Conservation (phyloP, 1,139 yeast genomes). For the Taphrina flavorubra region DNA sequence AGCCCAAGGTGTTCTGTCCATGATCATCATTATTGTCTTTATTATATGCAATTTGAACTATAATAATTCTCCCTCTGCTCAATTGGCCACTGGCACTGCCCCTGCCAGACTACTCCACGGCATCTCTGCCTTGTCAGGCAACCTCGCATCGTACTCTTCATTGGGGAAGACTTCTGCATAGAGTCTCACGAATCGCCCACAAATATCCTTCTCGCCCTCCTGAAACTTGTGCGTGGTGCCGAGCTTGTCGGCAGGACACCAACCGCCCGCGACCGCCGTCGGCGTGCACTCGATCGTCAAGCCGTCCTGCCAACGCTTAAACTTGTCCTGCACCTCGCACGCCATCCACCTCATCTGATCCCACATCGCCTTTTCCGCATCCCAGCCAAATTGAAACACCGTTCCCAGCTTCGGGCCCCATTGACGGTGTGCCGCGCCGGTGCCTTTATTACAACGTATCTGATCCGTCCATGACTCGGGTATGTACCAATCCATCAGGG, state of each 20-base stretch:
- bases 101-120: slow-evolving; percentile 17
- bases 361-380: slow-evolving; percentile 29
- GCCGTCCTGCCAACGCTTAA: slow-evolving; percentile 30
- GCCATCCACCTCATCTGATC: slow-evolving; percentile 36
- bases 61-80: too few relatives aligned
- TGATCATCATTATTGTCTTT: too few relatives aligned
- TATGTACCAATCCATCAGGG: slow-evolving; percentile 14
- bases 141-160: slow-evolving; percentile 6
- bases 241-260: slow-evolving; percentile 11
- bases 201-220: not conserved
- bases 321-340: slow-evolving; percentile 5
- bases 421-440: slow-evolving; percentile 29
- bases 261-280: not conserved
- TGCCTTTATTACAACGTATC: slow-evolving; percentile 25
- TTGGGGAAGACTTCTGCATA: slow-evolving; percentile 4
- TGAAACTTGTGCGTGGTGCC: not conserved
- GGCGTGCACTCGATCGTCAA: not conserved
- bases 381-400: slow-evolving; percentile 20
- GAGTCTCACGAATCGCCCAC: slow-evolving; percentile 1
- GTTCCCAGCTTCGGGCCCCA: slow-evolving; percentile 18
- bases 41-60: too few relatives aligned
- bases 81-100: not conserved
- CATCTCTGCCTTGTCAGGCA: not conserved
- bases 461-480: slow-evolving; percentile 20
- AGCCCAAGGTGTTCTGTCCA: too few relatives aligned